Conservation (phyloP, 2,329 filamentous ascomycete species). For the Myriosclerotinia duriaeana region DNA sequence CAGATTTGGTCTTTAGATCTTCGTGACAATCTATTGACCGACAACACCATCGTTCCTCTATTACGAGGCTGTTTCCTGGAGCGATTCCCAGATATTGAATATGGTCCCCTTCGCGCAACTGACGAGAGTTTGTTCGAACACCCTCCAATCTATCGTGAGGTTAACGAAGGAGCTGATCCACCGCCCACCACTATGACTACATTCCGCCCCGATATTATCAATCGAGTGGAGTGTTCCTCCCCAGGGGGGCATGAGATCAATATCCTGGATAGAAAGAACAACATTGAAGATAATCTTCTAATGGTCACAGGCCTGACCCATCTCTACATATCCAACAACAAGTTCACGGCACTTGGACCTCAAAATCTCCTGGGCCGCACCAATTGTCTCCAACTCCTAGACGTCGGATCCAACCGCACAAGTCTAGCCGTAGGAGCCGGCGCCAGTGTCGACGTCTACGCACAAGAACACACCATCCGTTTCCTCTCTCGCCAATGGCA, state of each 20-base stretch:
- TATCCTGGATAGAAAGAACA: slow-evolving; percentile 40
- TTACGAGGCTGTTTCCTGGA: slow-evolving; percentile 33
- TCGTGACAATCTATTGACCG: slow-evolving; percentile 52
- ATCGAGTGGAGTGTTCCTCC: background rate
- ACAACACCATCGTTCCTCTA: slow-evolving; percentile 43
- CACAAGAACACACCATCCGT: background rate
- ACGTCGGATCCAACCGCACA: slow-evolving; percentile 47
- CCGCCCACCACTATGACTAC: background rate
- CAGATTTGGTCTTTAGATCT: slow-evolving; percentile 60
- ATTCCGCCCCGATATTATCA: slow-evolving; percentile 1
- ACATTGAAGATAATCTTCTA: slow-evolving; percentile 46
- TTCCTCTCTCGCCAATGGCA: slow-evolving; percentile 1
- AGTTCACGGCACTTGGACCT: slow-evolving; percentile 48
- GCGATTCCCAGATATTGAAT: background rate
- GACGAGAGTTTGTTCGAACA: slow-evolving; percentile 44
- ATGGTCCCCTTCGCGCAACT: background rate
- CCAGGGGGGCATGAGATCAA: background rate
- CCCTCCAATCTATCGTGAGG: slow-evolving; percentile 29
- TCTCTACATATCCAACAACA: slow-evolving; percentile 53
- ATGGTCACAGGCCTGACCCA: slow-evolving; percentile 50
- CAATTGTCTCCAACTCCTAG: slow-evolving; percentile 53
- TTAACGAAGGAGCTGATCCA: background rate
- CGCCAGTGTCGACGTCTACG: background rate
- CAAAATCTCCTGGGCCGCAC: slow-evolving; percentile 44
- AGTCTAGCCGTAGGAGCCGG: background rate